Base-by-base conservation (phyloP, 768 basidiomycete species). In the Podaxis mareebaensis region DNA sequence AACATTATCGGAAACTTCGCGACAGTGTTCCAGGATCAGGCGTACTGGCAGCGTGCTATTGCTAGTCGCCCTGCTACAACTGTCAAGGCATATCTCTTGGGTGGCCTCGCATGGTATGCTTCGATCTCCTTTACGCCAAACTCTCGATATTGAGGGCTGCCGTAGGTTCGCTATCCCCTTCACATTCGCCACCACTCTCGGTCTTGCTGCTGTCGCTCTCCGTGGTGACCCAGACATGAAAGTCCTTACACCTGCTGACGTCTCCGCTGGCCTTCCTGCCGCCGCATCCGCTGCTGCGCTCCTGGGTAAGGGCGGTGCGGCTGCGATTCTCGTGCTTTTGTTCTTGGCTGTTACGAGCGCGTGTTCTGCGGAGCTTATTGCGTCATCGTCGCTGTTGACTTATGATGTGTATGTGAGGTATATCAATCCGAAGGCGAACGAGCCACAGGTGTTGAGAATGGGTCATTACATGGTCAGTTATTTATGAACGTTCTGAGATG, bases 21-120 rank as follows among this genome's bases (percentile, higher is more conserved):
- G 11, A 81, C 79, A 11, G 81, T 83, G 4, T 83, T 82, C 70
- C 78, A 82, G 65, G 82, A 83, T 67, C 88, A 92, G 69, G 89
- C 92, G 0, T 98, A 96, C 75, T 96, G 92, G 89, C 93, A 95
- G 71, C 84, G 93, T 12, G 95, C 95, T 1, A 94, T 97, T 70
- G 95, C 96, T 1, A 90, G 88, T 64, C 79, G 88, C 15, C 94
- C 93, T 0, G 88, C 85, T 1, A 88, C 83, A n/a, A 91, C 90
- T 12, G 94, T 96, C 63, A 95, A 95, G 74, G 95, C 92, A 0
- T 98, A 94, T 76, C 78, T 96, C 3, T 81, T 95, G 7, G 96
- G 95, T 49, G 95, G 95, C 3, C 72, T 95, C 7, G 90, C 93
- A 1, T 97, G 96, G 95, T 86, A 64, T 42, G 78, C 73, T 36